A percentile compares a stretch with the other conserved stretches of the same genome.
Evolutionary conservation across 225 moss, liverwort and hornwort genomes (phyloP).

Genomic region (Bryoerythrophyllum caledonicum): DNA sequence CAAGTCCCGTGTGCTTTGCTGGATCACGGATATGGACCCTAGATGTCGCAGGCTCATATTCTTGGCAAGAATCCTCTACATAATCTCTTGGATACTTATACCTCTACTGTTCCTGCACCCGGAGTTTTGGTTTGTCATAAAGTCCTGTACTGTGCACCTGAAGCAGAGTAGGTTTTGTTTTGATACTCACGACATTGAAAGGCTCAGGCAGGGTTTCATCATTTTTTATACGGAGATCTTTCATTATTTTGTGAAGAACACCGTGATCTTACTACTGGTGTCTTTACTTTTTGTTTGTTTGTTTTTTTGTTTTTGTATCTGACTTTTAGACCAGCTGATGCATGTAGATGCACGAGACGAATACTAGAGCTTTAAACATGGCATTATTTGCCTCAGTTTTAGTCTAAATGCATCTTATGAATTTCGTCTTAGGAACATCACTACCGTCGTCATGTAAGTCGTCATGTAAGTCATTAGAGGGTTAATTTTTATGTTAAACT

Average conservation of each 20-base stretch:
- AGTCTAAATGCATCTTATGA: slow-evolving; percentile 6
- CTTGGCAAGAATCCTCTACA: slow-evolving; percentile 38
- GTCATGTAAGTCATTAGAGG: neutral
- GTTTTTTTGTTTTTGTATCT: too few species aligned
- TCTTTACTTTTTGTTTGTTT: neutral
- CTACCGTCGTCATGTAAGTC: neutral
- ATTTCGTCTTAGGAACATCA: neutral
- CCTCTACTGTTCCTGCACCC: too few species aligned
- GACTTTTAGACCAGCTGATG: neutral
- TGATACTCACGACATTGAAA: neutral
- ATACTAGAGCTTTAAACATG: neutral
- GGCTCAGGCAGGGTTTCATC: neutral
- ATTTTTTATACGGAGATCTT: neutral
- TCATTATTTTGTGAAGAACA: neutral
- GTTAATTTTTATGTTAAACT: too few species aligned
- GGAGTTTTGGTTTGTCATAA: neutral
- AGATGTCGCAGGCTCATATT: slow-evolving; percentile 52
- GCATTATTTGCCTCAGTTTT: neutral
- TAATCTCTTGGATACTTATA: slow-evolving; percentile 6
- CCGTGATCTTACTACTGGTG: neutral
- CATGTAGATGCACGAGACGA: slow-evolving; percentile 1
- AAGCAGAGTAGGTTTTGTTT: neutral
- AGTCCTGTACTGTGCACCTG: neutral
- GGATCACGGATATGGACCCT: slow-evolving; percentile 47
- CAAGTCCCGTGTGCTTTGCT: slow-evolving; percentile 53